Evolutionary conservation across 2,329 filamentous ascomycete genomes (phyloP).

Genomic region (Colletotrichum tropicicola): DNA sequence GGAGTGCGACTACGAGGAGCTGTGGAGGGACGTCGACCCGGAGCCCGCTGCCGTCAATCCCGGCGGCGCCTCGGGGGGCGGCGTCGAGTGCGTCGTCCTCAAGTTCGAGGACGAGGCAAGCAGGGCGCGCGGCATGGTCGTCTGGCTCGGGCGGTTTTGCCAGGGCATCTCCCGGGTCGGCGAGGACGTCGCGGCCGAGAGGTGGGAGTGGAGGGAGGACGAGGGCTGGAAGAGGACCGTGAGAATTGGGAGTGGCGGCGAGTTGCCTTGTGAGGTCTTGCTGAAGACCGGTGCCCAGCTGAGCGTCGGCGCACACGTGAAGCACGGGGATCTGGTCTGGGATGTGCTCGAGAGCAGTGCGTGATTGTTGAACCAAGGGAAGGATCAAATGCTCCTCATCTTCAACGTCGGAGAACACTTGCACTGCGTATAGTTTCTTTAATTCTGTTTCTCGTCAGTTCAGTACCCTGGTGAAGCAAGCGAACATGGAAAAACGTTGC

Average conservation of each 20-base stretch:
- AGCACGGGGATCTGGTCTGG: slow-evolving; percentile 40
- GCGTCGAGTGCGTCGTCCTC: slow-evolving; percentile 48
- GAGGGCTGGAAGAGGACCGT: slow-evolving; percentile 46
- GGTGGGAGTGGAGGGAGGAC: slow-evolving; percentile 57
- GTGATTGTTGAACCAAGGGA: neutral
- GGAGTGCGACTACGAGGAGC: slow-evolving; percentile 69
- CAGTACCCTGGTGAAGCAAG: no score
- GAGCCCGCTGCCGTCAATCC: slow-evolving; percentile 19
- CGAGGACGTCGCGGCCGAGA: slow-evolving; percentile 56
- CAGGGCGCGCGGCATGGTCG: slow-evolving; percentile 56
- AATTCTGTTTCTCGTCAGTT: no score
- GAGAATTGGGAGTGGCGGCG: slow-evolving; percentile 42
- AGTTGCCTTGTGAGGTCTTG: slow-evolving; percentile 44
- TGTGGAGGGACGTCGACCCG: slow-evolving; percentile 64
- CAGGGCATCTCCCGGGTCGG: slow-evolving; percentile 64
- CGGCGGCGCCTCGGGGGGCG: slow-evolving; percentile 22
- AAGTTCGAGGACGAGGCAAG: slow-evolving; percentile 42
- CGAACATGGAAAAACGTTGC: no score
- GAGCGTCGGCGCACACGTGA: slow-evolving; percentile 33
- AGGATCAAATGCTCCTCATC: neutral
- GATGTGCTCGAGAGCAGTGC: slow-evolving; percentile 41
- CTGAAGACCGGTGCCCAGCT: slow-evolving; percentile 28
- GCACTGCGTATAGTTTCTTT: neutral
- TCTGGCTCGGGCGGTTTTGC: slow-evolving; percentile 61
- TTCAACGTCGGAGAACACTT: neutral